Evolutionary conservation across 495 filamentous ascomycete genomes (phyloP), one percentile per base, ranked within the genome.

Genomic region (Hypoxylon cercidicola): DNA sequence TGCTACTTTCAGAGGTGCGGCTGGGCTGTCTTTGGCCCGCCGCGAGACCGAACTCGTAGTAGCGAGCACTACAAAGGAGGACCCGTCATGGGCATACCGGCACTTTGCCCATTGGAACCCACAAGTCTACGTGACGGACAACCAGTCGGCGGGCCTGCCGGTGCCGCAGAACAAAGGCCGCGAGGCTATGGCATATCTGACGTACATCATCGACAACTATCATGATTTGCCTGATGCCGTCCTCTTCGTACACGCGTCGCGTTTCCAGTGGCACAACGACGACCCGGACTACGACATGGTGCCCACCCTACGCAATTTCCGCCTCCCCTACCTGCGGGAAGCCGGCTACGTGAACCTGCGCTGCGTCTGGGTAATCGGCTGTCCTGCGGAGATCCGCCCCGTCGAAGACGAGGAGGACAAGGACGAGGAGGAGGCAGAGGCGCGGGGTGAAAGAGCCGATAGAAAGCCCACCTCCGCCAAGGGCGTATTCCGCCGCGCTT

Each of bases 211-310:
- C 68, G 82, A 88, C 66, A 77, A 84, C 52, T 90, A 90, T 75
- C 77, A 88, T 57, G 73, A 76, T 34, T 83, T 90, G 4, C 82
- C 88, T 2, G 77, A 85, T 19, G 68, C 79, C 13, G 82, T 85
- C 59, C 80, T 89, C 60, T 89, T 89, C 72, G 77, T 86, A 46
- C 88, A 90, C 70, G 80, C 84, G 23, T 71, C 81, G 45, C 84
- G 85, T 50, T 87, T 82, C 68, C 81, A 87, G 71, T 90, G 88
- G 88, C 88, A 90, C 62, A 86, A 86, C 65, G 80, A 86, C 72
- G 80, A 85, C 51, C 78, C 81, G 6, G 70, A 84, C 49, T 81
- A 81, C 58, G 81, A 82, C 57, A 77, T 48, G 34, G 56, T 76
- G 0, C 77, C 78, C 0, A 79, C 82, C 64, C 77, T 90, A 7